Conservation (phyloP, 176 grass and related monocot species). For the Tuctoria greenei region DNA sequence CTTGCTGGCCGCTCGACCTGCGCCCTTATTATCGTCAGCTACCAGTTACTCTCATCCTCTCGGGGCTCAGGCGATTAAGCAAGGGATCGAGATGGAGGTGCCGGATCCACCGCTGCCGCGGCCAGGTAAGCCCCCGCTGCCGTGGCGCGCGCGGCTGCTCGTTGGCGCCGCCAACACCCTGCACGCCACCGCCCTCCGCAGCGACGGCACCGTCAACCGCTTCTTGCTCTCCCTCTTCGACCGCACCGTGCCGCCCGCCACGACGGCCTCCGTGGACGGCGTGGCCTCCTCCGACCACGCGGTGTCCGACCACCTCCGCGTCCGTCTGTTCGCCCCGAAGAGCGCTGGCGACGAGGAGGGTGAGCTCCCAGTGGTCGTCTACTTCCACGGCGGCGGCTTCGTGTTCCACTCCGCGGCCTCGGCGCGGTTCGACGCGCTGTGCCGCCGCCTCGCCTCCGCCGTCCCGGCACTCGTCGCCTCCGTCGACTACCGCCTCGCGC, state of each 20-base stretch:
- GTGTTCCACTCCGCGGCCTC: conserved; percentile 37
- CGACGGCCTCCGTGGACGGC: conserved; percentile 10
- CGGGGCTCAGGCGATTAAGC: too few species aligned
- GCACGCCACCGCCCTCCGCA: conserved; percentile 31
- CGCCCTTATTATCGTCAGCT: background rate
- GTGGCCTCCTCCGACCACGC: conserved; percentile 52
- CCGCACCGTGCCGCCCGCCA: background rate
- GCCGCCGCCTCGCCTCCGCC: conserved; percentile 32
- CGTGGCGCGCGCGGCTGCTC: conserved; percentile 41
- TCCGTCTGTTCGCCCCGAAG: conserved; percentile 25
- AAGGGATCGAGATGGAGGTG: background rate
- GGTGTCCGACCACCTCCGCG: conserved; percentile 21
- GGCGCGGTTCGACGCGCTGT: conserved; percentile 35
- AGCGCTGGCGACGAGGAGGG: too few species aligned
- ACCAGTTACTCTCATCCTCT: background rate
- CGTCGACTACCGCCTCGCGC: conserved; percentile 51
- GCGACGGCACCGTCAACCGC: conserved; percentile 57
- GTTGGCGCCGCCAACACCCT: background rate
- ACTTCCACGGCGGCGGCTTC: conserved; percentile 64
- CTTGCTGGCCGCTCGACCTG: background rate
- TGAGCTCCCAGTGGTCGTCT: conserved; percentile 37
- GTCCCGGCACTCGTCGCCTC: conserved; percentile 39
- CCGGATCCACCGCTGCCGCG: background rate
- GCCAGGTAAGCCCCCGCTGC: conserved; percentile 11
- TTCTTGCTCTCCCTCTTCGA: conserved; percentile 51